These are phyloP conservation scores for Yamadazyma phyllophila DNA, from an alignment of 805 yeast genomes.

Conservation along the genomic window DNA sequence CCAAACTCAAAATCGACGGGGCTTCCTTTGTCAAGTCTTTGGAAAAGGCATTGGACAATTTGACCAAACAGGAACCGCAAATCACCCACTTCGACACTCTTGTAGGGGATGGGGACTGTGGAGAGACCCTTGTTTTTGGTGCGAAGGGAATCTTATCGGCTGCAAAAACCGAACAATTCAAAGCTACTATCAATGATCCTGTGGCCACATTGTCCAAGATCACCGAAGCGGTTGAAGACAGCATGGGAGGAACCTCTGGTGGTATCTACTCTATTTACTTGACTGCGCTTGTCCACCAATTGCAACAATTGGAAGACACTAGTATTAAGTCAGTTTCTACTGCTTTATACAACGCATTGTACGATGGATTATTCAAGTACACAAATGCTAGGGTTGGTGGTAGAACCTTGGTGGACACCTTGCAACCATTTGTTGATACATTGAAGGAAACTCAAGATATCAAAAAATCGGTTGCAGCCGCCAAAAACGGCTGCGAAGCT, in stretches of 20 bases:
- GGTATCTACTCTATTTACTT: conserved; percentile 85
- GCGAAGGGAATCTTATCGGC: conserved; percentile 66
- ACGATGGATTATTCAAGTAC: conserved; percentile 72
- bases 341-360: conserved; percentile 57
- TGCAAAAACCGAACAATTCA: conserved; percentile 38
- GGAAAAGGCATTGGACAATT: conserved; percentile 36
- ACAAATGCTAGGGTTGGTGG: conserved; percentile 90
- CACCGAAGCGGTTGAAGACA: conserved; percentile 79
- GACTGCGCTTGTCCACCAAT: conserved; percentile 63
- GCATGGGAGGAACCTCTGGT: conserved; percentile 98
- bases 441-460: conserved; percentile 53
- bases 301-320: conserved; percentile 39
- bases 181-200: conserved; percentile 39
- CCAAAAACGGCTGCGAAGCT: conserved; percentile 69
- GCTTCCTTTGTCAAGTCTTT: conserved; percentile 51
- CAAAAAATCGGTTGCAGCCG: conserved; percentile 62
- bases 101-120: conserved; percentile 98
- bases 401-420: conserved; percentile 83
- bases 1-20: conserved; percentile 29
- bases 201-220: conserved; percentile 63
- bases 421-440: conserved; percentile 79
- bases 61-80: conserved; percentile 59
- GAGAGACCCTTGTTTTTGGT: conserved; percentile 84
- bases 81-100: conserved; percentile 82
- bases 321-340: conserved; percentile 36